Base-by-base conservation (phyloP, 768 basidiomycete species). In the Leccinum olivaceopallidum region DNA sequence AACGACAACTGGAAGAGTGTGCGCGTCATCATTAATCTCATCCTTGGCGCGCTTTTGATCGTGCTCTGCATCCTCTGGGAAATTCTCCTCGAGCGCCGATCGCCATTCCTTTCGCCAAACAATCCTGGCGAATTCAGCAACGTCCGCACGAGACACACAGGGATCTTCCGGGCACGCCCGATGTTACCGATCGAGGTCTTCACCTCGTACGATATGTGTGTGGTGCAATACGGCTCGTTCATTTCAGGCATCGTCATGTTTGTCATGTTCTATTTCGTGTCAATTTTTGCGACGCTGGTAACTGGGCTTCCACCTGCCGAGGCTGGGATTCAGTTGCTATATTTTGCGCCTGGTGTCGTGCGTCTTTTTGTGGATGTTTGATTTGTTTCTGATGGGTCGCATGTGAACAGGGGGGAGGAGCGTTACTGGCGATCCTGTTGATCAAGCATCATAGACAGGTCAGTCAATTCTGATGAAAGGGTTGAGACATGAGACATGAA, bases 221-320 rank as follows among this genome's bases (percentile, higher is more conserved):
- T 76, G 5, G 72, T 73, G 44, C 73, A 74, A 61, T 77, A 72
- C 59, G 75, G 66, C 18, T 72, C 75, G 18, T 77, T 81, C 57
- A 73, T 79, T 12, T 71, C 71, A 2, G 82, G 82, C 8, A 78
- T 83, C 67, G 75, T 84, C 59, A 78, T 79, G 75, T 71, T 82
- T 59, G 81, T 81, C 54, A 78, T 79, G 75, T 82, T 83, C 68
- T 84, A 84, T 66, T 83, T 84, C 61, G 74, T 83, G 48, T 75
- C 82, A 0, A 80, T 83, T 55, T 83, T 84, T 69, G 77, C 81
- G 69, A 77, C 76, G 22, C 72, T 81, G 65, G 81, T 80, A n/a
- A 69, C 70, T 28, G 79, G 78, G 6, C 66, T 75, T 32, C 70
- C 76, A 13, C 67, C 81, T n/a, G 67, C 71, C 20, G 67, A 74